phyloP scores from a whole-genome alignment of 176 grass and related monocot species.

The Elaeis guineensis region DNA sequence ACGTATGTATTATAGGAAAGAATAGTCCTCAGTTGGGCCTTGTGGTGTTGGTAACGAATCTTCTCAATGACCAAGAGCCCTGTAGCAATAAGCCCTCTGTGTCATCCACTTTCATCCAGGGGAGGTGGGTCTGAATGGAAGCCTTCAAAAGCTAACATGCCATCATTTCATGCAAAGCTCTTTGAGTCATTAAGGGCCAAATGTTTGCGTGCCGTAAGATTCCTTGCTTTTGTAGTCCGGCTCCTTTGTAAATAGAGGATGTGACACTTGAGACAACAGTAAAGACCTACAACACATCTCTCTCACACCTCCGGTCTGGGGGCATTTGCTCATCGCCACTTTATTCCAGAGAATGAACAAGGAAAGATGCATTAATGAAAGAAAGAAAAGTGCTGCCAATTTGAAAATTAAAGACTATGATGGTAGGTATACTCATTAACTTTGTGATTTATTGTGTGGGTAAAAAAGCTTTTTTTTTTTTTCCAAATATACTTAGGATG shows the following conservation, averaged over 20 bases:
- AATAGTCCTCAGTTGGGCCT: neutral
- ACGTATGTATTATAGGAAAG: neutral
- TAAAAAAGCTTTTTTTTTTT: too few species aligned
- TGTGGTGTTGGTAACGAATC: neutral
- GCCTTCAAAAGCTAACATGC: neutral
- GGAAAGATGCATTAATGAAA: neutral
- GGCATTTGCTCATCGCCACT: neutral
- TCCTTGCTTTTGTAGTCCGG: constrained; percentile 14
- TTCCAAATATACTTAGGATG: too few species aligned
- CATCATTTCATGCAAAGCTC: constrained; percentile 13
- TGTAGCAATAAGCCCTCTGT: neutral
- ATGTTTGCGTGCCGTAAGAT: constrained; percentile 13
- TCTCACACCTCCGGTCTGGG: neutral
- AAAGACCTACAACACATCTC: neutral
- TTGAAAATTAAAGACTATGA: too few species aligned
- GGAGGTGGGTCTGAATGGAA: neutral
- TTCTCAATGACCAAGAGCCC: neutral
- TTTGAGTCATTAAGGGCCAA: neutral
- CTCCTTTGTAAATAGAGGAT: neutral
- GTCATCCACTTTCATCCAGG: constrained; percentile 4
- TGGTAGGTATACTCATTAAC: too few species aligned
- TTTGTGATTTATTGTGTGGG: too few species aligned
- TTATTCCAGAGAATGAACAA: neutral
- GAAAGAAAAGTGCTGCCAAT: too few species aligned
- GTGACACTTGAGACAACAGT: constrained; percentile 9